phyloP scores from a whole-genome alignment of 2,329 filamentous ascomycete species.

The Trematosphaeria pertusa region DNA sequence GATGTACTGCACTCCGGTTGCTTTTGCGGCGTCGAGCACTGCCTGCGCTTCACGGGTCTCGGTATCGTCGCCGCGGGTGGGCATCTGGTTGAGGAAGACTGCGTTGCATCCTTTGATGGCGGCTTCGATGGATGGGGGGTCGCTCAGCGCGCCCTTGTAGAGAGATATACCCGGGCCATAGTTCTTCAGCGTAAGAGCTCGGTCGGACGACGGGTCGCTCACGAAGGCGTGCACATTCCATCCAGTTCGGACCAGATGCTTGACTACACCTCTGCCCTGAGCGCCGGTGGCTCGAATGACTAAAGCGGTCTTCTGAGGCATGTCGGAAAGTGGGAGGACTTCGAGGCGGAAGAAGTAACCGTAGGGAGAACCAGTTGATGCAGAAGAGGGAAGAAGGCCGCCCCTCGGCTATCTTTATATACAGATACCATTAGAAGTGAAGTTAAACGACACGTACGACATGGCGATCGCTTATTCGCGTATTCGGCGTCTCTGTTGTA shows the following conservation, averaged over 20 bases:
- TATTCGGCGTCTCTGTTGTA: no score
- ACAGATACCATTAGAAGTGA: no score
- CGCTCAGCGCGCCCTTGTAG: constrained; percentile 40
- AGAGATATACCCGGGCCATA: constrained; percentile 32
- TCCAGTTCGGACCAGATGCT: constrained; percentile 33
- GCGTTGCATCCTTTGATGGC: constrained; percentile 42
- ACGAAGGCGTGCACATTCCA: constrained; percentile 45
- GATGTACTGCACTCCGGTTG: constrained; percentile 40
- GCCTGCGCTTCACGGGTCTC: constrained; percentile 23
- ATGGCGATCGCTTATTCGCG: no score
- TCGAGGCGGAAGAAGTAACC: no score
- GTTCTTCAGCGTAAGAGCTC: constrained; percentile 33
- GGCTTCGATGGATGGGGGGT: constrained; percentile 33
- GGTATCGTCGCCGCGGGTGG: constrained; percentile 23
- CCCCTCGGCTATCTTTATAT: no score
- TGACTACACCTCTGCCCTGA: constrained; percentile 27
- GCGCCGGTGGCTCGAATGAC: constrained; percentile 29
- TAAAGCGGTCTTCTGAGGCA: constrained; percentile 23
- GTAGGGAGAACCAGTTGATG: no score
- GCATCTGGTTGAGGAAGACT: constrained; percentile 31
- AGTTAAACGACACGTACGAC: no score
- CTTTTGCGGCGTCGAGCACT: constrained; percentile 37
- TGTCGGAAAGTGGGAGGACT: constrained; percentile 1
- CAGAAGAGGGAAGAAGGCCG: no score
- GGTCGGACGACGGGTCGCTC: constrained; percentile 29